These are phyloP conservation scores for Austroboletus novae-zelandiae DNA, from an alignment of 1,284 basidiomycete genomes.

Conservation along the genomic window DNA sequence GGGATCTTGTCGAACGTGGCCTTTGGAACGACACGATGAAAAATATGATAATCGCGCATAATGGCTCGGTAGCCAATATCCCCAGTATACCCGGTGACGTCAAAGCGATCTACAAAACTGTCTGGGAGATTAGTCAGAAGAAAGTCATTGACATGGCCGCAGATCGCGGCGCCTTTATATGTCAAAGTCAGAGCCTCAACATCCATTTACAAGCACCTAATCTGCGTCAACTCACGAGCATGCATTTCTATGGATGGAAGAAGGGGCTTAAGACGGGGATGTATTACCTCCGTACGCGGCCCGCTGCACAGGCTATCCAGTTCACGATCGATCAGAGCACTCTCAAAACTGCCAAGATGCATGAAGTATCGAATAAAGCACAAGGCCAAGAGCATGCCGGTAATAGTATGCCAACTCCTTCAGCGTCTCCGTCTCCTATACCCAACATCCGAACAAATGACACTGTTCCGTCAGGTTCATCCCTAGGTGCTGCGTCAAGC, in stretches of 20 bases:
- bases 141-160: constrained; percentile 97
- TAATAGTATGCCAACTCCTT: constrained; percentile 35
- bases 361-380: constrained; percentile 33
- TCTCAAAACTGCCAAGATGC: constrained; percentile 71
- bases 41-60: constrained; percentile 98
- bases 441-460: constrained; percentile 11
- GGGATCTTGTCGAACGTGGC: constrained; percentile 93
- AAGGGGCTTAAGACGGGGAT: constrained; percentile 98
- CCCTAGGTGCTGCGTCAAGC: constrained; percentile 35
- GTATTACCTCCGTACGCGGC: constrained; percentile 94
- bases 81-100: constrained; percentile 83
- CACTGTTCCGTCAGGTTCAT: constrained; percentile 19
- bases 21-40: constrained; percentile 99
- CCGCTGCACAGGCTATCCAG: constrained; percentile 95
- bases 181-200: constrained; percentile 91
- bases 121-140: constrained; percentile 99
- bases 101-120: constrained; percentile 98
- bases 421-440: constrained; percentile 37
- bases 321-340: constrained; percentile 92
- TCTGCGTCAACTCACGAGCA: constrained; percentile 92
- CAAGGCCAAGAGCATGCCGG: constrained; percentile 14
- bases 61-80: constrained; percentile 94
- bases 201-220: constrained; percentile 93
- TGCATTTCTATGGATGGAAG: constrained; percentile 99
- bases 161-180: constrained; percentile 98